phyloP scores from a whole-genome alignment of 2,329 filamentous ascomycete species.

The Shiraia bambusicola region DNA sequence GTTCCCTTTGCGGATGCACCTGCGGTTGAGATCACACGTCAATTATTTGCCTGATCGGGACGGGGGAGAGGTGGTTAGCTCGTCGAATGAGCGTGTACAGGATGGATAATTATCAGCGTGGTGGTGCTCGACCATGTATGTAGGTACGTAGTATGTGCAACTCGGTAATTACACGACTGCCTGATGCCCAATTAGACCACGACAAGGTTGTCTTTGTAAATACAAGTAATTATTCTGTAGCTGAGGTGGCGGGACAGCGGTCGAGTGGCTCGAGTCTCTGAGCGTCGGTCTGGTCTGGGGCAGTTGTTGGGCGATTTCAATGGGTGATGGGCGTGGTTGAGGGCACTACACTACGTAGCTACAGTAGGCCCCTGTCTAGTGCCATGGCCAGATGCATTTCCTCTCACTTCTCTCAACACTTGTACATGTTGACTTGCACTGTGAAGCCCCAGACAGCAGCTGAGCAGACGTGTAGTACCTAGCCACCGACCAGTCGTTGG shows the following conservation, averaged over 20 bases:
- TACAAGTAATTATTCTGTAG: too few species aligned
- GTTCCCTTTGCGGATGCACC: conserved; percentile 72
- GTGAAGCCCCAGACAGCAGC: too few species aligned
- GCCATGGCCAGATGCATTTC: conserved; percentile 17
- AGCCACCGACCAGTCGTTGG: too few species aligned
- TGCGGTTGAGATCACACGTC: conserved; percentile 59
- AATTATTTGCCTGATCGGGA: conserved; percentile 12
- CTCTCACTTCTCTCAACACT: conserved; percentile 36
- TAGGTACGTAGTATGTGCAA: too few species aligned
- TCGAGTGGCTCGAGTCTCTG: too few species aligned
- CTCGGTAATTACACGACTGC: too few species aligned
- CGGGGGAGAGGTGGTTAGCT: not conserved
- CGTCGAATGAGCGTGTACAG: too few species aligned
- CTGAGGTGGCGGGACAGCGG: too few species aligned
- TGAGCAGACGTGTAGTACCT: too few species aligned
- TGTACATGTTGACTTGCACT: conserved; percentile 34
- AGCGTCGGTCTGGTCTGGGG: conserved; percentile 15
- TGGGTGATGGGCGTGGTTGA: conserved; percentile 16
- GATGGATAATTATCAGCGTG: too few species aligned
- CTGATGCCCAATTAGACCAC: not conserved
- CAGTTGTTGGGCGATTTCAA: conserved; percentile 27
- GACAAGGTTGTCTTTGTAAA: too few species aligned
- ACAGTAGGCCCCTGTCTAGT: conserved; percentile 18
- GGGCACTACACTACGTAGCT: conserved; percentile 13
- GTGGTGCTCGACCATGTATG: too few species aligned